A percentile compares a stretch with the other conserved stretches of the same genome.
These are phyloP conservation scores for Podaxis sp. DNA, from an alignment of 768 basidiomycete species.

Conservation along the genomic window DNA sequence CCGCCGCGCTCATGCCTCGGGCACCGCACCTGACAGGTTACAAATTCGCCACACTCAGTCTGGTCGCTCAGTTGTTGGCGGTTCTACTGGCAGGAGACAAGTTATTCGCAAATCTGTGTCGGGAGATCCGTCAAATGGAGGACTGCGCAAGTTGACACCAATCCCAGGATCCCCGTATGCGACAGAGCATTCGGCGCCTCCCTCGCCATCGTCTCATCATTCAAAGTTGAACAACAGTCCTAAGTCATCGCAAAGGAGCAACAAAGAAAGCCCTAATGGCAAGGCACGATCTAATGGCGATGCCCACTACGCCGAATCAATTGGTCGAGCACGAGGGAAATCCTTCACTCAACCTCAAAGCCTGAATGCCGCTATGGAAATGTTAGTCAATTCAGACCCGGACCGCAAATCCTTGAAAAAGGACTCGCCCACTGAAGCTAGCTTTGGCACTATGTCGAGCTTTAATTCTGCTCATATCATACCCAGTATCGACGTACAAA, in stretches of 20 bases:
- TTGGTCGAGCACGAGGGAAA: conserved; percentile 45
- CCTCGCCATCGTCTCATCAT: conserved; percentile 46
- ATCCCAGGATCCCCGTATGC: conserved; percentile 70
- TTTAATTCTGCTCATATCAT: conserved; percentile 18
- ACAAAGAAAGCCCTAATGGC: conserved; percentile 32
- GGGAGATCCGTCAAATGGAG: conserved; percentile 15
- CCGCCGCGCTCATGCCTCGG: conserved; percentile 38
- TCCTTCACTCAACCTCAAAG: conserved; percentile 66
- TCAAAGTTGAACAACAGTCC: conserved; percentile 18
- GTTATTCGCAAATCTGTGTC: conserved; percentile 28
- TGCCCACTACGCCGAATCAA: conserved; percentile 31
- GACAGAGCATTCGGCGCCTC: conserved; percentile 60
- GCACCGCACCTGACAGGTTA: conserved; percentile 22
- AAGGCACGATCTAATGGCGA: conserved; percentile 29
- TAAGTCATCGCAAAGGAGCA: conserved; percentile 29
- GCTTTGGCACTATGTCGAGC: conserved; percentile 11
- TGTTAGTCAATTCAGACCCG: conserved; percentile 37
- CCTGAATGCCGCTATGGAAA: conserved; percentile 69
- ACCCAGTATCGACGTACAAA: conserved; percentile 25
- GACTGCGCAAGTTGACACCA: conserved; percentile 47
- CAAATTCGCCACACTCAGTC: conserved; percentile 31
- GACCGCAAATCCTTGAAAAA: neutral
- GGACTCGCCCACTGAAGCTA: conserved; percentile 8
- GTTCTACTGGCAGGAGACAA: conserved; percentile 18
- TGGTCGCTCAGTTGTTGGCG: conserved; percentile 26